phyloP scores from a whole-genome alignment of 2,329 filamentous ascomycete genomes.

The Cryphonectria carpinicola region DNA sequence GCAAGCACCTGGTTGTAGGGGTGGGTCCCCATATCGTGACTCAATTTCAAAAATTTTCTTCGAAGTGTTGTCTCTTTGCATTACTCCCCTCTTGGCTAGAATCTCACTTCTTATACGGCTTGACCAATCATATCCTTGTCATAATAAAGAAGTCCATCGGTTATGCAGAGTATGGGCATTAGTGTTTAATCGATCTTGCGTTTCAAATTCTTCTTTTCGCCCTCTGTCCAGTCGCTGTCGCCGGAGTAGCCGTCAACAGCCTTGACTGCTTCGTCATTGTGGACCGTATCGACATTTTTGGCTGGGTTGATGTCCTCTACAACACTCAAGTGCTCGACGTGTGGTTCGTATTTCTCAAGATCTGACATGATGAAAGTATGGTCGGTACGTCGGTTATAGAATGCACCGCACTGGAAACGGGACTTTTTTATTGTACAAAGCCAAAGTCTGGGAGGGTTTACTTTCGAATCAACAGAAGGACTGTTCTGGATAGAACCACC shows the following conservation, averaged over 20 bases:
- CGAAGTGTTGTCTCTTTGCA: too few species aligned
- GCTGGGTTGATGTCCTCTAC: constrained; percentile 11
- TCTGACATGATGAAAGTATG: constrained; percentile 22
- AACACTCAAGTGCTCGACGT: constrained; percentile 27
- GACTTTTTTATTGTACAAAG: background rate
- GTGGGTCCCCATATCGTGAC: too few species aligned
- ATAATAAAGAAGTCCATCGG: constrained; percentile 52
- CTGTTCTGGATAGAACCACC: background rate
- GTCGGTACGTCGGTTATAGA: background rate
- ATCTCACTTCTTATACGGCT: constrained; percentile 38
- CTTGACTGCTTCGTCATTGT: constrained; percentile 45
- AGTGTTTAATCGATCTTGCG: constrained; percentile 48
- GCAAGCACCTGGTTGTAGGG: too few species aligned
- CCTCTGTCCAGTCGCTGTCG: constrained; percentile 45
- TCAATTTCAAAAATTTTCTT: too few species aligned
- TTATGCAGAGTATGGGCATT: constrained; percentile 50
- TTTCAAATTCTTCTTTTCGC: constrained; percentile 47
- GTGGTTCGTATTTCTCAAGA: constrained; percentile 29
- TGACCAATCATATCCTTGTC: constrained; percentile 59
- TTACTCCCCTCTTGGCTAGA: too few species aligned
- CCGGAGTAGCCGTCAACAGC: constrained; percentile 47
- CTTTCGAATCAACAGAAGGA: background rate
- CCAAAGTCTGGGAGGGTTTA: background rate
- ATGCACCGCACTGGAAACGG: background rate
- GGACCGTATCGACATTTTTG: constrained; percentile 39